Evolutionary conservation across 768 basidiomycete species (phyloP).

Genomic region (Thelephora ganbajun): DNA sequence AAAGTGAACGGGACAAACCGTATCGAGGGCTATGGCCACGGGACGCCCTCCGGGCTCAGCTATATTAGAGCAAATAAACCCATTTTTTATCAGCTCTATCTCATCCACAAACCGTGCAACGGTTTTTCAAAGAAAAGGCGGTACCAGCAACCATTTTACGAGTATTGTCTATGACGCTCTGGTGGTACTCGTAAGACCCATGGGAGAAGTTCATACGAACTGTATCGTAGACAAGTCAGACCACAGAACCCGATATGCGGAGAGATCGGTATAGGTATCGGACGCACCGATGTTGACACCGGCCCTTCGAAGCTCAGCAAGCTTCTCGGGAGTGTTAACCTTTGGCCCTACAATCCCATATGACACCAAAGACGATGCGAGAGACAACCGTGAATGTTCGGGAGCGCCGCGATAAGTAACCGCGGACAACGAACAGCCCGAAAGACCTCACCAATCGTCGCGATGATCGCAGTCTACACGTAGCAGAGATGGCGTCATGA

Average conservation of each 20-base stretch:
- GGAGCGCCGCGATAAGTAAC: not conserved
- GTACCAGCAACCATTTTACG: conserved; percentile 70
- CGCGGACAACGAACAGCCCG: not conserved
- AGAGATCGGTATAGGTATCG: not conserved
- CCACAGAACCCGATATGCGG: not conserved
- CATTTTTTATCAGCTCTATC: too few species aligned
- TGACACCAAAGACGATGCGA: conserved; percentile 3
- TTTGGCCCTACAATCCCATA: conserved; percentile 62
- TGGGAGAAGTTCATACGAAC: conserved; percentile 99
- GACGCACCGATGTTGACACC: conserved; percentile 93
- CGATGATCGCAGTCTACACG: conserved; percentile 86
- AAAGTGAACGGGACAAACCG: conserved; percentile 36
- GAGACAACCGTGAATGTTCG: not conserved
- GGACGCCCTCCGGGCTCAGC: conserved; percentile 73
- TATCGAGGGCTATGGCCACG: conserved; percentile 95
- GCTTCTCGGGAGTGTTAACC: conserved; percentile 83
- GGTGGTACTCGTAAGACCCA: conserved; percentile 96
- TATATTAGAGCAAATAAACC: too few species aligned
- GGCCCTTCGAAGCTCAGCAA: conserved; percentile 69
- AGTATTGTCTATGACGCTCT: conserved; percentile 97
- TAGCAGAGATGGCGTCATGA: too few species aligned
- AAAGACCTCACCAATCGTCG: conserved; percentile 75
- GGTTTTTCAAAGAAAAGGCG: conserved; percentile 10
- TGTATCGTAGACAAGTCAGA: conserved; percentile 17
- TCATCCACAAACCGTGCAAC: not conserved